phyloP scores from a whole-genome alignment of 1,139 yeast genomes.

The Diutina rugosa region DNA sequence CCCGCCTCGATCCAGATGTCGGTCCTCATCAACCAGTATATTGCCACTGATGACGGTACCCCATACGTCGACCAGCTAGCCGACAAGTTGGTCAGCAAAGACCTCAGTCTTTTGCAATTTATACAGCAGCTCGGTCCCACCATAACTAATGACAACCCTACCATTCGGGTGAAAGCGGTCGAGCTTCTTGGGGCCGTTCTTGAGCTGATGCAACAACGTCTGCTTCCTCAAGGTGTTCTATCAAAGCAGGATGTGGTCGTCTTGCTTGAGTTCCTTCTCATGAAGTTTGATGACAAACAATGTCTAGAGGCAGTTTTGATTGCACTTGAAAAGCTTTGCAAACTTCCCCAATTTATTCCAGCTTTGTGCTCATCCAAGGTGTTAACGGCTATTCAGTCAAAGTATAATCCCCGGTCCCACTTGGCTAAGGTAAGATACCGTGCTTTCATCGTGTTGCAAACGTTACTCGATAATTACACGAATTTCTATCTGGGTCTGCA shows the following conservation, averaged over 20 bases:
- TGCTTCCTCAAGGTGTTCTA: constrained; percentile 11
- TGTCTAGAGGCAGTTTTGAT: constrained; percentile 39
- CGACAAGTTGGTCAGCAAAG: not conserved
- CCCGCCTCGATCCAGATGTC: not conserved
- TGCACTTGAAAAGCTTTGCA: constrained; percentile 41
- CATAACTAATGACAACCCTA: not conserved
- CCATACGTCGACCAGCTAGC: not conserved
- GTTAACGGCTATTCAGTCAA: constrained; percentile 24
- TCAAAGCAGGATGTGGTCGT: constrained; percentile 56
- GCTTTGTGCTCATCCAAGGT: constrained; percentile 17
- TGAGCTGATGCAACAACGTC: not conserved
- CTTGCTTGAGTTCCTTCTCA: constrained; percentile 47
- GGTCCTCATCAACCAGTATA: not conserved
- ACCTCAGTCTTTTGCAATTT: not conserved
- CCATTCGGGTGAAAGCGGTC: not conserved
- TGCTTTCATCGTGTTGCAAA: constrained; percentile 39
- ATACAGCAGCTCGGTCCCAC: not conserved
- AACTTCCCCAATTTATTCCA: constrained; percentile 31
- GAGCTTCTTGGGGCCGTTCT: not conserved
- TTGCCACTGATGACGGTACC: not conserved
- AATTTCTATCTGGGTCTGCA: constrained; percentile 10
- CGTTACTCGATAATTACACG: constrained; percentile 15
- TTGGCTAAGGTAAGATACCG: constrained; percentile 54
- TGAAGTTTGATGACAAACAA: constrained; percentile 54
- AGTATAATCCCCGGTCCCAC: constrained; percentile 47